Percentiles rank a stretch among this genome's conserved stretches.
Evolutionary conservation across 306 rosid genomes (phyloP).

Genomic region (Prinsepia uniflora): DNA sequence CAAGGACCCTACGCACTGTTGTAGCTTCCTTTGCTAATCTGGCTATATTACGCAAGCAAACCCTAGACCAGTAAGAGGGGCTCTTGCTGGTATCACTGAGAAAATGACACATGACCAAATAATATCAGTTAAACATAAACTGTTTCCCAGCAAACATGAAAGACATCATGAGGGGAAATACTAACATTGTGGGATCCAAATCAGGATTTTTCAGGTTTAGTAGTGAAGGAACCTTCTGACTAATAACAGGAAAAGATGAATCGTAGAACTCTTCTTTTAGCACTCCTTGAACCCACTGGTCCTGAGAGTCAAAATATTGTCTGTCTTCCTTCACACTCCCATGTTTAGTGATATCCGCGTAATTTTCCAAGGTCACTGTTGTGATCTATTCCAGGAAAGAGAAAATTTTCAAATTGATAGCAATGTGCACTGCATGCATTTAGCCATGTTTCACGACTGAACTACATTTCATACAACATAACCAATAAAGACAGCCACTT

Average conservation of each 20-base stretch:
- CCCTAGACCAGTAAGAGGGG: constrained; percentile 87
- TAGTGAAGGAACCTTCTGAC: constrained; percentile 41
- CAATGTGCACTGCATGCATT: constrained; percentile 12
- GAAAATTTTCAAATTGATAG: constrained; percentile 27
- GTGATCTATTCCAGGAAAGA: constrained; percentile 54
- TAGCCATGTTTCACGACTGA: constrained; percentile 9
- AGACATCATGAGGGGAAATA: constrained; percentile 12
- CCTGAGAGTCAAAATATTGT: constrained; percentile 34
- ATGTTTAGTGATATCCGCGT: constrained; percentile 35
- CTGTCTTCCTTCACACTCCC: constrained; percentile 36
- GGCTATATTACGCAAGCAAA: constrained; percentile 76
- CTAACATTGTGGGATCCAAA: constrained; percentile 44
- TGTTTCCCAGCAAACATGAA: constrained; percentile 18
- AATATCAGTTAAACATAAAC: constrained; percentile 18
- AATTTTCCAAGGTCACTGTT: constrained; percentile 82
- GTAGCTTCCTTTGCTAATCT: constrained; percentile 79
- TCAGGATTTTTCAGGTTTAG: constrained; percentile 35
- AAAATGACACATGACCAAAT: constrained; percentile 26
- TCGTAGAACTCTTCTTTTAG: constrained; percentile 32
- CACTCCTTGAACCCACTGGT: constrained; percentile 45
- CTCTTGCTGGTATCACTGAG: constrained; percentile 59
- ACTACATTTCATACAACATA: constrained; percentile 16
- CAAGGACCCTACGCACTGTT: constrained; percentile 75
- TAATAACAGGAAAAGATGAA: constrained; percentile 36
- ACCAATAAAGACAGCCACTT: constrained; percentile 8